Conservation (phyloP, 179 eudicot genomes). For the Spinacia oleracea region DNA sequence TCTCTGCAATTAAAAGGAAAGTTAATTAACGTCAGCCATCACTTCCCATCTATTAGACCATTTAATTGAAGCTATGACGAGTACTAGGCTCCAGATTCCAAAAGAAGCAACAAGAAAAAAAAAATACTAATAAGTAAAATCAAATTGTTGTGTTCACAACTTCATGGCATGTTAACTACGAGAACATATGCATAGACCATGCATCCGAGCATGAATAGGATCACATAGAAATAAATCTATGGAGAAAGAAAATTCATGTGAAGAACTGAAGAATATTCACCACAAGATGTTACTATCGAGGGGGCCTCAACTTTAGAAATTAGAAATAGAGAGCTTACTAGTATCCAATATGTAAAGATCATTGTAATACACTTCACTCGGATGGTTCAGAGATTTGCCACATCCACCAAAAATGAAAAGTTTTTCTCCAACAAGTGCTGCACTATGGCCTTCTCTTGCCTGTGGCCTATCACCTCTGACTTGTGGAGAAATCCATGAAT, state of each 20-base stretch:
- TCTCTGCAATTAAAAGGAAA: constrained; percentile 50
- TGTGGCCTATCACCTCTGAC: constrained; percentile 77
- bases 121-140: too few species aligned
- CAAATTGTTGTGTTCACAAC: not conserved
- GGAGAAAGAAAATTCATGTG: not conserved
- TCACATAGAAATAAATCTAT: not conserved
- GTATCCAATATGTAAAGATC: constrained; percentile 83
- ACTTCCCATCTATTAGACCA: not conserved
- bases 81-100: not conserved
- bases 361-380: constrained; percentile 62
- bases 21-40: constrained; percentile 2
- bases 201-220: not conserved
- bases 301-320: not conserved
- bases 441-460: constrained; percentile 95
- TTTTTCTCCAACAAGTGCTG: constrained; percentile 74
- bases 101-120: not conserved
- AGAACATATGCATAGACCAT: not conserved
- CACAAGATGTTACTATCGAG: constrained; percentile 1
- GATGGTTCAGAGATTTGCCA: constrained; percentile 57
- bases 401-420: constrained; percentile 95
- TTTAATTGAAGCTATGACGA: not conserved
- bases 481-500: constrained; percentile 77
- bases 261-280: not conserved
- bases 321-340: constrained; percentile 38
- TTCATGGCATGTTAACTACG: not conserved